Conservation (phyloP, 305 asterid genomes). For the Plantago rigida region DNA sequence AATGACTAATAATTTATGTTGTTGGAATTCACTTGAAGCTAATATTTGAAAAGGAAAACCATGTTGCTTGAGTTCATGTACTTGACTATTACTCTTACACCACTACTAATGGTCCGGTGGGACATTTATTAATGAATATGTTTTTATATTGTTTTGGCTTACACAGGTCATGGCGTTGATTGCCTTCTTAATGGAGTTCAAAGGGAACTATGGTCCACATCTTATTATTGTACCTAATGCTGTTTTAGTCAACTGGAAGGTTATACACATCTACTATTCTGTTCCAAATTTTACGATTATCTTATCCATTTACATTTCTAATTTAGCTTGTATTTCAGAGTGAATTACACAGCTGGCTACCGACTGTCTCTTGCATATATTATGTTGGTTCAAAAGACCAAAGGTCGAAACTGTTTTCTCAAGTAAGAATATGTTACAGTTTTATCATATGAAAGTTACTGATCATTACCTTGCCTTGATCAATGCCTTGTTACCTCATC, state of each 20-base stretch:
- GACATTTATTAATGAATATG: conserved; percentile 14
- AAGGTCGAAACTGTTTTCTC: conserved; percentile 80
- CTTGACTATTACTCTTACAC: not conserved
- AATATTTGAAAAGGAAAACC: conserved; percentile 17
- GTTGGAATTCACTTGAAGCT: conserved; percentile 13
- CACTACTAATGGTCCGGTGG: conserved; percentile 16
- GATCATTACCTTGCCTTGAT: conserved; percentile 21
- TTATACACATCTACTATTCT: conserved; percentile 26
- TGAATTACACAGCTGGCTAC: conserved; percentile 87
- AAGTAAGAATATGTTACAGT: conserved; percentile 45
- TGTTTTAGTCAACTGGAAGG: conserved; percentile 99
- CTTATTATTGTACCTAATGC: conserved; percentile 98
- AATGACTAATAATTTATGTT: conserved; percentile 23
- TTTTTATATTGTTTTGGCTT: conserved; percentile 21
- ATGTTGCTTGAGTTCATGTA: conserved; percentile 7
- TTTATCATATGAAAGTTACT: conserved; percentile 16
- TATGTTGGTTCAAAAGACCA: conserved; percentile 90
- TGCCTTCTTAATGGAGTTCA: conserved; percentile 96
- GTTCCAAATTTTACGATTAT: conserved; percentile 15
- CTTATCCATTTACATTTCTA: conserved; percentile 25
- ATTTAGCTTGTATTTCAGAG: conserved; percentile 52
- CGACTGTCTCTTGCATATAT: conserved; percentile 73
- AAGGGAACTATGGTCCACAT: conserved; percentile 98
- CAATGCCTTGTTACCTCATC: conserved; percentile 24
- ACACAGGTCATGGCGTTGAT: conserved; percentile 88